Conservation (phyloP, 768 basidiomycete genomes). For the Tylopilus balloui region DNA sequence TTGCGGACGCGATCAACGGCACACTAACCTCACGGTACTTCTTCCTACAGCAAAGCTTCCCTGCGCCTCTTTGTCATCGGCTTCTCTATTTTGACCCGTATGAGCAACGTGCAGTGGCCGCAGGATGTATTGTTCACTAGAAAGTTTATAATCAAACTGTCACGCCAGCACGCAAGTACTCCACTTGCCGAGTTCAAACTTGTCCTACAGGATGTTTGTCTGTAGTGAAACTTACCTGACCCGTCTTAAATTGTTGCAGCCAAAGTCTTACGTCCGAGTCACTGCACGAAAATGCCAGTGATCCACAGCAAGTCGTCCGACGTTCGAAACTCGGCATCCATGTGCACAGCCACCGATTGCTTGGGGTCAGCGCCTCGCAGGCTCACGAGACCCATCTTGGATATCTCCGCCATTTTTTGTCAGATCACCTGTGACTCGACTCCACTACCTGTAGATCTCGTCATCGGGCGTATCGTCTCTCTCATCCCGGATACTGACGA, state of each 20-base stretch:
- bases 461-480: constrained; percentile 6
- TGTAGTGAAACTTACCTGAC: background rate
- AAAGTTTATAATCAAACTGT: background rate
- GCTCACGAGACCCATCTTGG: constrained; percentile 6
- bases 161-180: background rate
- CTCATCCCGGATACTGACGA: background rate
- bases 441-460: constrained; percentile 10
- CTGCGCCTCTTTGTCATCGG: background rate
- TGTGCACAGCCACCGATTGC: constrained; percentile 24
- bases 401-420: constrained; percentile 11
- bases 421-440: constrained; percentile 14
- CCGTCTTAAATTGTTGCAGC: background rate
- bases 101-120: background rate
- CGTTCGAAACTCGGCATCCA: too few species aligned
- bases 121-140: too few species aligned
- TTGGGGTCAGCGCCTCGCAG: constrained; percentile 3
- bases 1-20: too few species aligned
- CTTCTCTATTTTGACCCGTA: background rate
- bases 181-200: background rate
- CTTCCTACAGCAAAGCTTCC: constrained; percentile 7
- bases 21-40: constrained; percentile 11
- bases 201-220: too few species aligned
- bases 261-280: too few species aligned
- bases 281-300: too few species aligned
- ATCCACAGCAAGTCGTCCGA: background rate